Evolutionary conservation across 73 alveolate species (phyloP).

Genomic region (Paraurostyla sp.): DNA sequence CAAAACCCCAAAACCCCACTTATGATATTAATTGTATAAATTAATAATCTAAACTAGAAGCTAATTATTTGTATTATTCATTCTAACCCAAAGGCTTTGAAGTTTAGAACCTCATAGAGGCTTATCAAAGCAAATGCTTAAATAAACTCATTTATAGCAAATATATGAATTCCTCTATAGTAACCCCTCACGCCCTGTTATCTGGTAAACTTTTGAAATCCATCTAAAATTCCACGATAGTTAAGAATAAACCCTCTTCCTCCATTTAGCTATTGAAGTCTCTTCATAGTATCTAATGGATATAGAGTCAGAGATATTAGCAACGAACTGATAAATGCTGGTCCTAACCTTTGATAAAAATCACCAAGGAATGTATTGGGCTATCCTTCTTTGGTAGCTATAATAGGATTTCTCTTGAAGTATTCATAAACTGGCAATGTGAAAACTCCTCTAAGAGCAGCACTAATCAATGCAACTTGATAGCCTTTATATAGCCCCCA

Average conservation of each 20-base stretch:
- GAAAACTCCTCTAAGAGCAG: slow-evolving; percentile 36
- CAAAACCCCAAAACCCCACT: too few relatives aligned
- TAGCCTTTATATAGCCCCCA: slow-evolving; percentile 62
- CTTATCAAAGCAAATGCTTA: slow-evolving; percentile 27
- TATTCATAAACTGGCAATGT: slow-evolving; percentile 63
- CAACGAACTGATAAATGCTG: slow-evolving; percentile 25
- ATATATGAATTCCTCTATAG: slow-evolving; percentile 66
- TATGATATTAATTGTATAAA: too few relatives aligned
- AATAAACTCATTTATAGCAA: slow-evolving; percentile 36
- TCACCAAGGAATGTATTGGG: background rate
- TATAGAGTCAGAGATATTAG: slow-evolving; percentile 43
- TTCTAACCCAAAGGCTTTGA: slow-evolving; percentile 22
- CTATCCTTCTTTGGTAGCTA: background rate
- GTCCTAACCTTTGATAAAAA: slow-evolving; percentile 34
- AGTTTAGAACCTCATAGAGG: slow-evolving; percentile 26
- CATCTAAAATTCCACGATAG: slow-evolving; percentile 35
- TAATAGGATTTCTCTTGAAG: background rate
- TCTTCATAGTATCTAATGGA: slow-evolving; percentile 73
- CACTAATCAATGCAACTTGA: background rate
- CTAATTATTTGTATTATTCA: too few relatives aligned
- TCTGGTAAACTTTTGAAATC: background rate
- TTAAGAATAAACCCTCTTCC: slow-evolving; percentile 42
- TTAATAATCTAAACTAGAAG: too few relatives aligned
- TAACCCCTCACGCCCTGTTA: slow-evolving; percentile 35
- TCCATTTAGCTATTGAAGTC: slow-evolving; percentile 44